Evolutionary conservation across 495 filamentous ascomycete genomes (phyloP).

Genomic region (Penicillium riverlandense): DNA sequence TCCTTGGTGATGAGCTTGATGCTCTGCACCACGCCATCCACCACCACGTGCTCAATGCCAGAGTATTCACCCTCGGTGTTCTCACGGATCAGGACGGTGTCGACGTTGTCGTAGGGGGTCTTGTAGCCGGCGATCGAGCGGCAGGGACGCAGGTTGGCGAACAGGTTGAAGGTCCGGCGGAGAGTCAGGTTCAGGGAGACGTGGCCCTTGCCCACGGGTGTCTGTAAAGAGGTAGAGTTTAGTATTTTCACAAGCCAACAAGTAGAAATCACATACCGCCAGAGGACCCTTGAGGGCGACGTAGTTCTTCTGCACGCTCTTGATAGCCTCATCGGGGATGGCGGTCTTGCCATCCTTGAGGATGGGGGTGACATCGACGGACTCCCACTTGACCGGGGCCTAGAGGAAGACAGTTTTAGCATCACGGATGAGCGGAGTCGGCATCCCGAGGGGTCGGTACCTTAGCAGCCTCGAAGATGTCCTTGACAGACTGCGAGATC

Average conservation of each 20-base stretch:
- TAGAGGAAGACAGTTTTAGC: conserved; percentile 41
- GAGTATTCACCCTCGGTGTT: conserved; percentile 99
- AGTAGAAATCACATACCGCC: conserved; percentile 53
- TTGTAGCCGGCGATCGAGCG: conserved; percentile 94
- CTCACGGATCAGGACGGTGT: conserved; percentile 96
- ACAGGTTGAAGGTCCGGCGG: conserved; percentile 98
- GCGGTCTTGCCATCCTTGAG: conserved; percentile 88
- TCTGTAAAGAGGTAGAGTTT: conserved; percentile 45
- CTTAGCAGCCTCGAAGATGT: conserved; percentile 93
- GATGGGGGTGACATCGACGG: conserved; percentile 89
- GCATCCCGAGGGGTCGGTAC: conserved; percentile 38
- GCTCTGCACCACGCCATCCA: conserved; percentile 95
- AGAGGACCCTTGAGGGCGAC: conserved; percentile 96
- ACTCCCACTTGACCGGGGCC: conserved; percentile 93
- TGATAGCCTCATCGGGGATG: conserved; percentile 84
- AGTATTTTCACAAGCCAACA: conserved; percentile 5
- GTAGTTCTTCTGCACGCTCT: conserved; percentile 84
- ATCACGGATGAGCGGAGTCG: conserved; percentile 7
- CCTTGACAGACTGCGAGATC: conserved; percentile 94
- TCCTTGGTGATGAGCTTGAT: conserved; percentile 98
- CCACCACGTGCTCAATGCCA: conserved; percentile 96
- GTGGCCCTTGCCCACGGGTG: conserved; percentile 95
- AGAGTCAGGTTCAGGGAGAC: conserved; percentile 98
- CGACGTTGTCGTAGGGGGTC: conserved; percentile 96
- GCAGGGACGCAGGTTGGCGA: conserved; percentile 97